Base-by-base conservation (phyloP, 108 stramenopile genomes). In the Cyclotella cryptica region DNA sequence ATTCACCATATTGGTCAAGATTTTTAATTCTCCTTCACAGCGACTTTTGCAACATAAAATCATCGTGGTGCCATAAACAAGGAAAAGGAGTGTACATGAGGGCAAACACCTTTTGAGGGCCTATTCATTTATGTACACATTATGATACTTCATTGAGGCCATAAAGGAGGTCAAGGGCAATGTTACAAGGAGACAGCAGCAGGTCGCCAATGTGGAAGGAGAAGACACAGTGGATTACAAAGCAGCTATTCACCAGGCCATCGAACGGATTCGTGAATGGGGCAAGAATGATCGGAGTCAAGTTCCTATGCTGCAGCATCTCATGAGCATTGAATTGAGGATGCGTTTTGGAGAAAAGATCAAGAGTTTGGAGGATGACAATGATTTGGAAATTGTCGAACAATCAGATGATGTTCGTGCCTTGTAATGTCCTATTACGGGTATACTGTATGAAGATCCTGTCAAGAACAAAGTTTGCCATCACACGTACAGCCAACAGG, bases 341-440 rank as follows among this genome's bases (percentile, higher is more conserved):
- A 59, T 67, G 28, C 47, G 28, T 22, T 51, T 83, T 43, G 80
- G 80, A 21, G 81, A 86, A 44, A 79, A 79, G 51, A 22, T 71
- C 59, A 44, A 64, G 19, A 27, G 30, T 13, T 65, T 70, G 24
- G 82, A 83, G 21, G 84, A 85, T 47, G 84, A 84, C 26, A 80
- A 81, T 62, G 74, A 80, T 10, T 59, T 78, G 43, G 75, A 78
- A 58, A 59, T 81, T 44, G 71, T 78, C n/a, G 71, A 81, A 55
- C 26, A 42, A 10, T 40, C 21, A 1, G 63, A 66, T 44, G 80
- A 78, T 47, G 58, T 60, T 14, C 77, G 83, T 28, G 44, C 42
- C 28, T 29, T 78, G 39, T 89, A 91, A 67, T 93, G 92, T 45
- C 92, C 90, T 44, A 75, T 93, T 35, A 87, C 89, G 0, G 77